Evolutionary conservation across 1,139 yeast species (phyloP), one percentile per base, ranked within the genome.

Genomic region (Suhomyces yuchorum): DNA sequence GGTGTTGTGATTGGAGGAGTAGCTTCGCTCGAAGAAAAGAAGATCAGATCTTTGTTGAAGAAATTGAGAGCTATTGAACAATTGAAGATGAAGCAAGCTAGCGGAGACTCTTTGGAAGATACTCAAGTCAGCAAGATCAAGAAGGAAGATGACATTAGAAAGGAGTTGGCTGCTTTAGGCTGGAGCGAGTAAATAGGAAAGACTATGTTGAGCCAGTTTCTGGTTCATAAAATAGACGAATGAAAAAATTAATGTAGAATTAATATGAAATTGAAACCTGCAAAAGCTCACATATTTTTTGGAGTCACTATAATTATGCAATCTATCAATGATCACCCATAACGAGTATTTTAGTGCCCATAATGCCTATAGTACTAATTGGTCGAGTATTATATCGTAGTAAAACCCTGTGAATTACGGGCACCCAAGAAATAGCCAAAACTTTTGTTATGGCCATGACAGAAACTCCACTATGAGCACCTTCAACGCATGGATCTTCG

Each of bases 11-110:
- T 78, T 51, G 88, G 87, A 35, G 87, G 88, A 46, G 82, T 80
- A 39, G 74, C 78, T 43, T 78, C 87, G 9, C 70, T 85, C 59
- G 97, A 92, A 68, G 98, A 93, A 59, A 93, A 92, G 77, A 91
- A 91, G 70, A 85, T 90, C 56, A 82, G 99, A 65, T 85, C 96
- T 22, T 78, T 93, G 63, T 78, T 92, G 67, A 93, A 93, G 74
- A 95, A 95, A 70, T 78, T 93, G 56, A 81, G 98, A 62, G 98
- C 99, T 12, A 93, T 93, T 57, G 96, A 92, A 66, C 84, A 84
- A 44, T 80, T 95, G 61, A 92, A 92, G 68, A 81, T 81, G 77
- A 87, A 92, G 63, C 93, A 88, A 69, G 89, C 88, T 17, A 75
- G 74, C 44, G 96, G 96, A 43, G 97, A 91, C 56, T 77, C 84